Evolutionary conservation across 176 grass and related monocot genomes (phyloP).

Genomic region (Aegilops umbellulata): DNA sequence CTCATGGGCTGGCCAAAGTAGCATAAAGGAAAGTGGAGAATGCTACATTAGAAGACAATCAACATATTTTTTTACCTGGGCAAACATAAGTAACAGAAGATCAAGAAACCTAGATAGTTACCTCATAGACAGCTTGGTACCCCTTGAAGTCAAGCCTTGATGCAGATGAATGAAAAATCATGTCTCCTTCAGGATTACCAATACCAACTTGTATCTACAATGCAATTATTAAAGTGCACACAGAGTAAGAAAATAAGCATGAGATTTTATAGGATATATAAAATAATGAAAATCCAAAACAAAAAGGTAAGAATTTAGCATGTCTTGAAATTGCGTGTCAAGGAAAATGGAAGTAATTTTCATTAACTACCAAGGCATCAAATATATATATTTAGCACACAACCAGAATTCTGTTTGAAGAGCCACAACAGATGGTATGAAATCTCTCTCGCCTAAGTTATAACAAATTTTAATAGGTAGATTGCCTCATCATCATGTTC

Average conservation of each 20-base stretch:
- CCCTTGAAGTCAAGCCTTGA: slow-evolving; percentile 79
- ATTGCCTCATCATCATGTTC: background rate
- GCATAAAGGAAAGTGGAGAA: background rate
- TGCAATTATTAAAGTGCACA: slow-evolving; percentile 1
- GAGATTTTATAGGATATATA: background rate
- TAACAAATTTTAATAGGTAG: background rate
- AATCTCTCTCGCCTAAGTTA: background rate
- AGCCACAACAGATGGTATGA: slow-evolving; percentile 5
- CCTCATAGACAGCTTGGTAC: slow-evolving; percentile 76
- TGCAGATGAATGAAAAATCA: slow-evolving; percentile 61
- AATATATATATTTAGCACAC: background rate
- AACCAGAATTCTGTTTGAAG: background rate
- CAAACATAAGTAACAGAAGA: slow-evolving; percentile 10
- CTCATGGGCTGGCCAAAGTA: background rate
- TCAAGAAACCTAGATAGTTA: slow-evolving; percentile 30
- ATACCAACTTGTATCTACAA: slow-evolving; percentile 92
- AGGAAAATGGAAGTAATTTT: slow-evolving; percentile 8
- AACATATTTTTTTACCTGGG: slow-evolving; percentile 12
- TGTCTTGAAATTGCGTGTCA: background rate
- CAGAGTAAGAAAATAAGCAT: slow-evolving; percentile 20
- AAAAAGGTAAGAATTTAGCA: slow-evolving; percentile 7
- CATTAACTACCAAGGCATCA: background rate
- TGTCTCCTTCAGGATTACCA: slow-evolving; percentile 52
- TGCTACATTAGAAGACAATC: background rate
- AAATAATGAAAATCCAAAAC: background rate